phyloP scores from a whole-genome alignment of 345 rosid genomes.

The Xanthoceras sorbifolium region DNA sequence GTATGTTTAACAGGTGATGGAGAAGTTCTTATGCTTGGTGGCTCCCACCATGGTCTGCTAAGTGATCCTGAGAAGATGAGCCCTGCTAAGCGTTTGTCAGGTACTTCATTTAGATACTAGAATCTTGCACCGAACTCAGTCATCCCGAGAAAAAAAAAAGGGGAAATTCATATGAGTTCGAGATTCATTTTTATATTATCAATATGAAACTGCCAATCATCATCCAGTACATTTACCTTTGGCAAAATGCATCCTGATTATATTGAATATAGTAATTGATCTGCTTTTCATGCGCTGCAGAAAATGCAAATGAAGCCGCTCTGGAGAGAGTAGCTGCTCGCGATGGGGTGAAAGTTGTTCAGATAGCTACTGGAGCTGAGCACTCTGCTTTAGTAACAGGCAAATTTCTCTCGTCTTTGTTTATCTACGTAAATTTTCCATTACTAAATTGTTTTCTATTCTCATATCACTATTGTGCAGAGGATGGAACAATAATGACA shows the following conservation, averaged over 20 bases:
- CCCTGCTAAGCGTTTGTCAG: constrained; percentile 35
- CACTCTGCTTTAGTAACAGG: constrained; percentile 86
- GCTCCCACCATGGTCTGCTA: constrained; percentile 49
- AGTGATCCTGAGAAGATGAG: constrained; percentile 46
- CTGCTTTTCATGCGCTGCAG: constrained; percentile 10
- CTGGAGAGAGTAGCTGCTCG: constrained; percentile 50
- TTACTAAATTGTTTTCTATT: not conserved
- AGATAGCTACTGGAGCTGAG: constrained; percentile 85
- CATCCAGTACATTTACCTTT: not conserved
- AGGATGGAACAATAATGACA: constrained; percentile 57
- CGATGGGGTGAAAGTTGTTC: constrained; percentile 46
- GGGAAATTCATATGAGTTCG: constrained; percentile 6
- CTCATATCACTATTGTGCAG: constrained; percentile 38
- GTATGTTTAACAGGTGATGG: constrained; percentile 50
- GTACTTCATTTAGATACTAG: constrained; percentile 28
- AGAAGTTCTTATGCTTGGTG: constrained; percentile 68
- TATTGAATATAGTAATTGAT: not conserved
- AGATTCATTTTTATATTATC: not conserved
- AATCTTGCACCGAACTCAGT: not conserved
- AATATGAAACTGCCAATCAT: not conserved
- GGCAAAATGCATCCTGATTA: not conserved
- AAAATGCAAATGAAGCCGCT: constrained; percentile 29
- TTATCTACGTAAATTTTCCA: not conserved
- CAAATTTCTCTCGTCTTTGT: constrained; percentile 4
- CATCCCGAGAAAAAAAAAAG: not conserved